Evolutionary conservation across 495 filamentous ascomycete species (phyloP).

Genomic region (Pseudotulostoma volvatum): DNA sequence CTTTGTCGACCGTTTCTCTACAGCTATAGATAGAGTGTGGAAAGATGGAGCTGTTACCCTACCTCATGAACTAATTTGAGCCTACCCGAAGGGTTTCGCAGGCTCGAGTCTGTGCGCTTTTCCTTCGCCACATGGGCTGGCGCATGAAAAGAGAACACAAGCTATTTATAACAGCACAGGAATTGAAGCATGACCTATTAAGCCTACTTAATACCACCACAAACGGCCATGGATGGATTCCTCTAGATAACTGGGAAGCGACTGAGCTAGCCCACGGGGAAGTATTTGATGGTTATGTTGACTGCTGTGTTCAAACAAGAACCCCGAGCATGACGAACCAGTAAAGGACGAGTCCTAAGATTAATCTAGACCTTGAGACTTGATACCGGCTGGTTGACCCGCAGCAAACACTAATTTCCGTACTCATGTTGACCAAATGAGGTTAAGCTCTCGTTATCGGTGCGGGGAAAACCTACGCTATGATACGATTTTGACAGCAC

Average conservation of each 20-base stretch:
- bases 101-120: constrained; percentile 21
- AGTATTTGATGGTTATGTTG: constrained; percentile 19
- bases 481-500: no score
- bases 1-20: constrained; percentile 27
- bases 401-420: neutral
- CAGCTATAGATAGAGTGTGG: constrained; percentile 28
- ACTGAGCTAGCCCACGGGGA: constrained; percentile 17
- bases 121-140: constrained; percentile 17
- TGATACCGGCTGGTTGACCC: neutral
- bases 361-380: constrained; percentile 25
- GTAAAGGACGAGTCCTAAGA: constrained; percentile 17
- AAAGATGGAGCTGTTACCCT: constrained; percentile 26
- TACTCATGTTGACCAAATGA: neutral
- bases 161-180: constrained; percentile 18
- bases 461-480: no score
- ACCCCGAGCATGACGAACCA: constrained; percentile 16
- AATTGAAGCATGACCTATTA: constrained; percentile 17
- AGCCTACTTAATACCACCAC: constrained; percentile 16
- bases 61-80: constrained; percentile 26
- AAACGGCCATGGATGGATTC: constrained; percentile 29
- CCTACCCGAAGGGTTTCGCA: constrained; percentile 17
- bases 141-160: constrained; percentile 21
- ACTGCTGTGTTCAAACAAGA: constrained; percentile 15
- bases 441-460: neutral
- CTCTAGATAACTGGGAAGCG: constrained; percentile 20